Evolutionary conservation across 306 rosid genomes (phyloP).

Genomic region (Vicia villosa): DNA sequence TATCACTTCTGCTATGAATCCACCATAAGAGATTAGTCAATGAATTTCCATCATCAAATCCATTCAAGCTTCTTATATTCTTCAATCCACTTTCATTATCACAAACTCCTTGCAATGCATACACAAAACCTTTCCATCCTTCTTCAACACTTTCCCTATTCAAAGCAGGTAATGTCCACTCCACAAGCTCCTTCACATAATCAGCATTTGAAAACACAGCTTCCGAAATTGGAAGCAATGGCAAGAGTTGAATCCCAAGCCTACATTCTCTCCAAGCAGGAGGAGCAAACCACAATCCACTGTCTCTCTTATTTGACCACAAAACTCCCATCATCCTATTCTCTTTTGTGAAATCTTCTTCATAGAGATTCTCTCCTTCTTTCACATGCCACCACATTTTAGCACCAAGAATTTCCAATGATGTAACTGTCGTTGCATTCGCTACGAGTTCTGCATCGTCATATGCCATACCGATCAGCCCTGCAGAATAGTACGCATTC

Average conservation of each 20-base stretch:
- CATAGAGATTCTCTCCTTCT: conserved; percentile 54
- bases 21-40: conserved; percentile 85
- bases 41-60: conserved; percentile 76
- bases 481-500: conserved; percentile 79
- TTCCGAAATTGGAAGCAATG: conserved; percentile 72
- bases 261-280: conserved; percentile 75
- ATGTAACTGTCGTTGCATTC: conserved; percentile 61
- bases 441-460: conserved; percentile 63
- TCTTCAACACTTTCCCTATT: conserved; percentile 72
- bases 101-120: conserved; percentile 64
- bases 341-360: conserved; percentile 57
- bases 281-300: conserved; percentile 91
- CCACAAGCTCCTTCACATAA: conserved; percentile 70
- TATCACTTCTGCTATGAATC: conserved; percentile 64
- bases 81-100: conserved; percentile 56
- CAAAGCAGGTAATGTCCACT: conserved; percentile 77
- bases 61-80: conserved; percentile 53
- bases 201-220: conserved; percentile 56
- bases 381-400: conserved; percentile 88
- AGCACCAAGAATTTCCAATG: conserved; percentile 69
- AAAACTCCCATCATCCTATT: conserved; percentile 67
- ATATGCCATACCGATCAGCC: conserved; percentile 75
- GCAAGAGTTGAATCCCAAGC: conserved; percentile 81
- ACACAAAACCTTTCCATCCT: conserved; percentile 87
- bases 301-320: conserved; percentile 86